Evolutionary conservation across 352 stramenopile genomes (phyloP), one percentile per base, ranked within the genome.

Genomic region (Blastocystis sp.): DNA sequence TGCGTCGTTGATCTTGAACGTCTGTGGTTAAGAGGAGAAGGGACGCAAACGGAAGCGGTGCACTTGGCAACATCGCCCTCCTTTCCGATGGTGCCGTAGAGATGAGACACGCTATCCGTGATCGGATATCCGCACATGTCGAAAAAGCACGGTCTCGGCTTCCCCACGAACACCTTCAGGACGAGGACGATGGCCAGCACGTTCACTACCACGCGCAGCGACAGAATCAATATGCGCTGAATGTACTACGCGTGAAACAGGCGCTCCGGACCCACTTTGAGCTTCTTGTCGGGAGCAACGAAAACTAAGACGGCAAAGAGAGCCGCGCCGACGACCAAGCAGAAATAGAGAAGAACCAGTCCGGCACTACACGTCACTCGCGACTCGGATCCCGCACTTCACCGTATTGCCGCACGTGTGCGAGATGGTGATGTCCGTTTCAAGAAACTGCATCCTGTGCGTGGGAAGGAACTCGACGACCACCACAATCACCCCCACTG

Each of bases 41-140:
- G 19, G 51, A 21, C 3, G 35, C n/a, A 3, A 51, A 85, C 74
- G 24, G 35, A 59, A 13, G 50, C 33, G 21, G 74, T 69, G 45
- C 74, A 85, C n/a, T 85, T 85, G 24, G 51, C 55, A n/a, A 85
- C 41, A 69, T 70, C 74, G 12, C 74, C 74, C 9, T 37, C 24
- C 31, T 33, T 21, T 59, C 74, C 74, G 2, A 69, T 21, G 21
- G 31, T 10, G 1, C 74, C 74, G 45, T 85, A 85, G 13, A 85
- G 29, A n/a, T 70, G 35, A 0, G 24, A 19, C 3, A 37, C 66
- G 3, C 29, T 55, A 33, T 35, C 33, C 16, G 31, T 71, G 31
- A n/a, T 35, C 2, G 74, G 74, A 45, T 85, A 85, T n/a, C 74
- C 74, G 66, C 74, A 85, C 50, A 69, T 55, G 31, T 85, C 74